Conservation (phyloP, 1,139 yeast species). For the Protomyces pachydermus region DNA sequence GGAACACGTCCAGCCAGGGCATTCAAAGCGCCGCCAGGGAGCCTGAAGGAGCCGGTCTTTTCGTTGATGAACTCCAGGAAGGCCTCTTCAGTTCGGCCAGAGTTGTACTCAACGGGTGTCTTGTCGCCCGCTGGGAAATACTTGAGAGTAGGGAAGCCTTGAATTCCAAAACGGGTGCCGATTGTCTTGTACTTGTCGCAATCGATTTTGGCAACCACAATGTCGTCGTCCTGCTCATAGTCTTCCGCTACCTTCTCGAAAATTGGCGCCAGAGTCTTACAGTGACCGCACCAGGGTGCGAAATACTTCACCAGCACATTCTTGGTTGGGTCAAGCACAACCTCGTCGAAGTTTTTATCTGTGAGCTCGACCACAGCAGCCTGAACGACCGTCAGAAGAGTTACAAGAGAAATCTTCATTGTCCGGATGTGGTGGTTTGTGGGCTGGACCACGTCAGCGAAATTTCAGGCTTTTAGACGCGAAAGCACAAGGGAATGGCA, state of each 20-base stretch:
- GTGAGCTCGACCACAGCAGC: conserved; percentile 39
- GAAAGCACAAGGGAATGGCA: neutral
- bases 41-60: conserved; percentile 52
- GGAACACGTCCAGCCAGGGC: conserved; percentile 54
- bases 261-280: conserved; percentile 60
- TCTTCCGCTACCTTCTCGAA: conserved; percentile 56
- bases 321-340: conserved; percentile 54
- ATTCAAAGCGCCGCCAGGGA: conserved; percentile 50
- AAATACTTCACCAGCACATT: conserved; percentile 29
- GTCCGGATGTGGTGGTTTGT: neutral
- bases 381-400: conserved; percentile 8
- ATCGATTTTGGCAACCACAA: conserved; percentile 48
- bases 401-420: conserved; percentile 1
- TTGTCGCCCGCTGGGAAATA: conserved; percentile 44
- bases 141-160: conserved; percentile 63
- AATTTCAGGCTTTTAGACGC: neutral
- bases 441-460: neutral
- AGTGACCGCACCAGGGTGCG: conserved; percentile 58
- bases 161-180: conserved; percentile 52
- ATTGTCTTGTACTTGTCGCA: conserved; percentile 59
- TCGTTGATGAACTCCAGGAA: conserved; percentile 52
- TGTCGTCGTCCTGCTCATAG: conserved; percentile 47
- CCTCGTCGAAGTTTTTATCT: conserved; percentile 49
- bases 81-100: conserved; percentile 45
- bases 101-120: conserved; percentile 44